Evolutionary conservation across 208 protist genomes (phyloP), one percentile per base, ranked within the genome.

Genomic region (Acanthamoeba healyi): DNA sequence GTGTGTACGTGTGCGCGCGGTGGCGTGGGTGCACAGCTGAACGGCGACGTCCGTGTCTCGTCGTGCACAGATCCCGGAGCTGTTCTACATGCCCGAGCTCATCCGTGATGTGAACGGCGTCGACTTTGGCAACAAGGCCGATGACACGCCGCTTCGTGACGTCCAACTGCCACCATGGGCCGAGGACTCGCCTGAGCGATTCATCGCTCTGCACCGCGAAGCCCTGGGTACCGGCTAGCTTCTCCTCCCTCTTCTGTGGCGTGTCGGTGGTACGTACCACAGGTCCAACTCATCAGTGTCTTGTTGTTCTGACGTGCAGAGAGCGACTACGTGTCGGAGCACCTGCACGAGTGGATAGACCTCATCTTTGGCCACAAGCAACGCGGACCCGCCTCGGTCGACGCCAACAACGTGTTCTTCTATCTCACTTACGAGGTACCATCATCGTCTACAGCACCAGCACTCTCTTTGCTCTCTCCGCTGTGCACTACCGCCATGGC

Each of bases 301-400:
- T n/a, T n/a, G n/a, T 44, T 22, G 19, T 29, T 61, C 61, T 19
- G 17, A n/a, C 24, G 44, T 10, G 44, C 99, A 29, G 98, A 99
- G 94, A 98, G 96, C 81, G 98, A 98, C 44, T 95, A 96, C 72
- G 99, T 99, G 19, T 98, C 97, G 32, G 84, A 77, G n/a, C 96
- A 97, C 77, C 92, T 99, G 56, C 97, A 99, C 94, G 93, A 98
- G 56, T 99, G 99, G 99, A 98, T 99, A 90, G 99, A 99, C 94
- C 97, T 99, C 49, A 99, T 99, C 49, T 99, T 99, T 94, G 99
- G 99, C 36, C 98, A 96, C 95, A 98, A 98, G 96, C 99, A 99
- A 96, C 93, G 92, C 96, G 94, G 98, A 84, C 97, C 97, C 58
- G 96, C 95, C 2, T 99, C 99, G 0, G 97, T 97, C 26, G 96